Evolutionary conservation across 257 asterid genomes (phyloP), one percentile per base, ranked within the genome.

Genomic region (Marsdenia floribunda): DNA sequence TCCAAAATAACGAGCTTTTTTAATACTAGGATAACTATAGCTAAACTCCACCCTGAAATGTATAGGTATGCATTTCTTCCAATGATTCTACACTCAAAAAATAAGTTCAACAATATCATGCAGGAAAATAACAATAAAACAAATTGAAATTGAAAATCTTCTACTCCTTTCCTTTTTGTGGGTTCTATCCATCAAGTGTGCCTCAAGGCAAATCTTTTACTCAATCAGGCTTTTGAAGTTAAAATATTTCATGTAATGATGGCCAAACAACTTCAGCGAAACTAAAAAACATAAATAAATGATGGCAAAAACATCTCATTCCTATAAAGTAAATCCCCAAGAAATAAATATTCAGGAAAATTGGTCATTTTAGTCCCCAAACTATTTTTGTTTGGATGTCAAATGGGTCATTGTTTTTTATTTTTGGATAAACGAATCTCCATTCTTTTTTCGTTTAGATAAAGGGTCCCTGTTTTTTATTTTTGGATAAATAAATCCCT

Each of bases 251-350:
- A 44, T 70, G 38, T 38, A 24, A 47, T 18, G 16, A 35, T 33
- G 46, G 61, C 44, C 44, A 44, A 76, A 49, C 49, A 16, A 76
- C 67, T 66, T 63, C 19, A 60, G 67, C 67, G 53, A 52, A 68
- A 6, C 33, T 22, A n/a, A n/a, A n/a, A n/a, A n/a, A n/a, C n/a
- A n/a, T n/a, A 72, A 52, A 24, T 22, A 33, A 5, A 35, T 50
- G 29, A 46, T 12, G 77, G 15, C 12, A 68, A 21, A 55, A 37
- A 14, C 5, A 16, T 44, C 22, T 60, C 37, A 8, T n/a, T 21
- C 54, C 24, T 59, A 33, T 18, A 5, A 76, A 70, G 65, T 49
- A 22, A 47, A n/a, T 15, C 68, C 10, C 16, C 12, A 61, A 49
- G 63, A 7, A 10, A 18, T 53, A 77, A 61, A 60, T n/a, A n/a